Evolutionary conservation across 305 asterid species (phyloP).

Genomic region (Solanum hybrid): DNA sequence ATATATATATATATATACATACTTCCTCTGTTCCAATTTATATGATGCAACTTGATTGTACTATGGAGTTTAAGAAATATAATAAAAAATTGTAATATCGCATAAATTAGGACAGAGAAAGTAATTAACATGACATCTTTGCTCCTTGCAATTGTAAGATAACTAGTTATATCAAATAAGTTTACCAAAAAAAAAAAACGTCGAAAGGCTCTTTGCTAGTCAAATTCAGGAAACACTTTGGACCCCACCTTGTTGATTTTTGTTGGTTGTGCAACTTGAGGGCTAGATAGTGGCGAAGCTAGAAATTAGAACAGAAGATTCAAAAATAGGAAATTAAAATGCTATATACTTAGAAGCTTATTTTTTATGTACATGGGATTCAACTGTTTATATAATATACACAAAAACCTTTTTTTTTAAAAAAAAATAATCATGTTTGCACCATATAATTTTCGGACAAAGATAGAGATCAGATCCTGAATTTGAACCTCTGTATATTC

Average conservation of each 20-base stretch:
- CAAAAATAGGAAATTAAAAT: background rate
- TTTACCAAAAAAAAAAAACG: background rate
- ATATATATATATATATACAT: too few species aligned
- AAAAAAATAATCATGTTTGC: background rate
- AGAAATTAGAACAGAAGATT: background rate
- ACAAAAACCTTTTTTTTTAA: background rate
- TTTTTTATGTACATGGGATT: too few species aligned
- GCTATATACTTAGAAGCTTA: background rate
- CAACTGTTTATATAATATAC: too few species aligned
- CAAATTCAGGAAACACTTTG: conserved; percentile 3
- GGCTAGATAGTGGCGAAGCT: background rate
- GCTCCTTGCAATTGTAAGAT: background rate
- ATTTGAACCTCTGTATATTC: background rate
- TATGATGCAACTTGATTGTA: background rate
- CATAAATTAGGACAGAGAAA: too few species aligned
- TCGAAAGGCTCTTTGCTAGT: background rate
- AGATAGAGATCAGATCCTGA: background rate
- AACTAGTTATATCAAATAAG: background rate
- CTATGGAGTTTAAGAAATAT: background rate
- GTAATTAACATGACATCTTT: background rate
- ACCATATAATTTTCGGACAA: background rate
- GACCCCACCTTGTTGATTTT: conserved; percentile 1
- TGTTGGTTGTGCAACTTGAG: background rate
- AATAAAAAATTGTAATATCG: too few species aligned
- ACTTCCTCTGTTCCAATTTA: background rate